Conservation (phyloP, 495 filamentous ascomycete genomes). For the Corynascus novoguineensis region DNA sequence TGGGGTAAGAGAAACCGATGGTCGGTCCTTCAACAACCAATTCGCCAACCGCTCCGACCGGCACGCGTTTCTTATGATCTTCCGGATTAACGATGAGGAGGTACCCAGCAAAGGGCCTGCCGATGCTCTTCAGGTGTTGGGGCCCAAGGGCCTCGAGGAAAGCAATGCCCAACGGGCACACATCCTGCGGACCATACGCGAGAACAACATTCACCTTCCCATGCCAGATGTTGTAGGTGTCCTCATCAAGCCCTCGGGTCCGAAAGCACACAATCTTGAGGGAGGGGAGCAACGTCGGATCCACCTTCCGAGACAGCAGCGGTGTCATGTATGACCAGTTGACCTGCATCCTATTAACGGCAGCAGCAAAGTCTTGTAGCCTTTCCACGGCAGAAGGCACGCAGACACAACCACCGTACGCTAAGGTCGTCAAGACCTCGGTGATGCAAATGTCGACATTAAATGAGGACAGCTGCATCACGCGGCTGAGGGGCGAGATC, state of each 20-base stretch:
- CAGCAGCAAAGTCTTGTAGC: slow-evolving; percentile 32
- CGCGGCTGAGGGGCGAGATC: slow-evolving; percentile 46
- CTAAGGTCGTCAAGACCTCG: slow-evolving; percentile 62
- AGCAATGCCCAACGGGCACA: slow-evolving; percentile 42
- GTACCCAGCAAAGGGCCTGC: slow-evolving; percentile 39
- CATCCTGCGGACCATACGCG: slow-evolving; percentile 42
- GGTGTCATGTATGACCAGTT: slow-evolving; percentile 48
- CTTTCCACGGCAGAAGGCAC: slow-evolving; percentile 42
- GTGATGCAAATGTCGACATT: slow-evolving; percentile 62
- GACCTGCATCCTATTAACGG: slow-evolving; percentile 42
- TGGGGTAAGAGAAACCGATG: slow-evolving; percentile 32
- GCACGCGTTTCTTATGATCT: slow-evolving; percentile 43
- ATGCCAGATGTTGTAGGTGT: slow-evolving; percentile 39
- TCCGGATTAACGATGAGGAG: slow-evolving; percentile 46
- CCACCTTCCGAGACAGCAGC: slow-evolving; percentile 39
- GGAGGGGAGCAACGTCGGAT: slow-evolving; percentile 32
- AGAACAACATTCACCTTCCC: slow-evolving; percentile 41
- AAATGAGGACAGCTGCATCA: slow-evolving; percentile 64
- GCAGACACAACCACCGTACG: slow-evolving; percentile 48
- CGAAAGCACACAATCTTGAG: slow-evolving; percentile 44
- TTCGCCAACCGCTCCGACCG: slow-evolving; percentile 44
- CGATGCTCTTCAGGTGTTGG: slow-evolving; percentile 36
- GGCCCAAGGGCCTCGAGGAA: slow-evolving; percentile 37
- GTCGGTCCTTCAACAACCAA: slow-evolving; percentile 45
- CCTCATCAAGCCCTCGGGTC: slow-evolving; percentile 38